A percentile compares a stretch with the other conserved stretches of the same genome.
Conservation (phyloP, 176 grass and related monocot species). For the Dendrocalamus sinicus region DNA sequence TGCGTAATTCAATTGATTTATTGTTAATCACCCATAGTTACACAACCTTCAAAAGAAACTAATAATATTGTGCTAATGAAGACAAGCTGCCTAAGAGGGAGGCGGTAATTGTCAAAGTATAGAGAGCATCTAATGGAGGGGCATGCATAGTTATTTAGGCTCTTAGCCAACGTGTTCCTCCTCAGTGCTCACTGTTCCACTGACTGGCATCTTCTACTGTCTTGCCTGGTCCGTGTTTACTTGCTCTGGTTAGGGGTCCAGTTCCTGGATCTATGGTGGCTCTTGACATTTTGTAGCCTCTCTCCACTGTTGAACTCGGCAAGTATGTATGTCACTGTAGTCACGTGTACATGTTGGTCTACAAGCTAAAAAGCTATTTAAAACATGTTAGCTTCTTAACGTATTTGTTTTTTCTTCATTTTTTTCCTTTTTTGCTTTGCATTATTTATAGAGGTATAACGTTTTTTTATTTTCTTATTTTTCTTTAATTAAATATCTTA, state of each 20-base stretch:
- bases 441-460: no score
- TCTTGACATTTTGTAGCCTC: slow-evolving; percentile 22
- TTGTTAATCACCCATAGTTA: not conserved
- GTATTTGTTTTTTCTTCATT: no score
- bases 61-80: not conserved
- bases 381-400: no score
- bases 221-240: not conserved
- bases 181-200: slow-evolving; percentile 24
- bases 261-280: slow-evolving; percentile 35
- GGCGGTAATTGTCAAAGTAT: slow-evolving; percentile 14
- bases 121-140: slow-evolving; percentile 44
- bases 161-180: slow-evolving; percentile 27
- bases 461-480: no score
- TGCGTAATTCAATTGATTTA: not conserved
- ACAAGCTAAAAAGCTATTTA: no score
- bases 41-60: not conserved
- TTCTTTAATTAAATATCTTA: no score
- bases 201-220: slow-evolving; percentile 32
- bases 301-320: not conserved
- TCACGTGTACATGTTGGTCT: not conserved
- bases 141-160: slow-evolving; percentile 20
- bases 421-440: no score
- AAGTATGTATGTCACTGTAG: not conserved
- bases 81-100: slow-evolving; percentile 1
- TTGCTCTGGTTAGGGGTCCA: slow-evolving; percentile 22